phyloP scores from a whole-genome alignment of 2,329 filamentous ascomycete genomes.

The Neoscytalidium dimidiatum region DNA sequence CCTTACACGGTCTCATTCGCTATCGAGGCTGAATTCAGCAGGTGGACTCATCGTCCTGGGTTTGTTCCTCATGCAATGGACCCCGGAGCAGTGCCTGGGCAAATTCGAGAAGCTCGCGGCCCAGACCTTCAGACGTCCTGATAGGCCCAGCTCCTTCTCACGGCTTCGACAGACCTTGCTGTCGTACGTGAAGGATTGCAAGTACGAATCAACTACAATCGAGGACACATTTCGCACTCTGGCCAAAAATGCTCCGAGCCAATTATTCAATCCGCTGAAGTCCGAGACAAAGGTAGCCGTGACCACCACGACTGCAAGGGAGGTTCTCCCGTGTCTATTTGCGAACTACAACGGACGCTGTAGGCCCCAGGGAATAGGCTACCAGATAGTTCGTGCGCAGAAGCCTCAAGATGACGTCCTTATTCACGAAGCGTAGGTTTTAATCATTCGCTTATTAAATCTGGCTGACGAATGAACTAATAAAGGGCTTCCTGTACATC shows the following conservation, averaged over 20 bases:
- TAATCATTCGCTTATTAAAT: not conserved
- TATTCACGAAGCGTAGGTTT: conserved; percentile 29
- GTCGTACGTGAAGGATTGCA: conserved; percentile 29
- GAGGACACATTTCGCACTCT: conserved; percentile 27
- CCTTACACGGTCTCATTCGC: not conserved
- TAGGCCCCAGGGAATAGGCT: conserved; percentile 19
- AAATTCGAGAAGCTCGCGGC: conserved; percentile 28
- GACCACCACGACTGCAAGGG: conserved; percentile 29
- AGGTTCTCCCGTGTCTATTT: conserved; percentile 27
- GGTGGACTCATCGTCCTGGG: conserved; percentile 31
- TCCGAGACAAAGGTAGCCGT: conserved; percentile 32
- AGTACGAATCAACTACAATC: conserved; percentile 29
- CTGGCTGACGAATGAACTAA: conserved; percentile 11
- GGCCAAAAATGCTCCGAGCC: conserved; percentile 19
- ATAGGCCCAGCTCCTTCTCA: conserved; percentile 21
- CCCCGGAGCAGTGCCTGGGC: conserved; percentile 23
- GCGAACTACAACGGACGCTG: conserved; percentile 32
- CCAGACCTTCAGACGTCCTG: conserved; percentile 25
- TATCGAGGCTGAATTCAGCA: conserved; percentile 18
- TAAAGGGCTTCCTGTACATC: conserved; percentile 31
- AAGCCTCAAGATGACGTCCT: conserved; percentile 24
- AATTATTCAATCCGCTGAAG: conserved; percentile 32
- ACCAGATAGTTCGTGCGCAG: conserved; percentile 27
- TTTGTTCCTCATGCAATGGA: conserved; percentile 32
- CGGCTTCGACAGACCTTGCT: conserved; percentile 26